Conservation (phyloP, 108 stramenopile species). For the Nannochloropsis granulata region DNA sequence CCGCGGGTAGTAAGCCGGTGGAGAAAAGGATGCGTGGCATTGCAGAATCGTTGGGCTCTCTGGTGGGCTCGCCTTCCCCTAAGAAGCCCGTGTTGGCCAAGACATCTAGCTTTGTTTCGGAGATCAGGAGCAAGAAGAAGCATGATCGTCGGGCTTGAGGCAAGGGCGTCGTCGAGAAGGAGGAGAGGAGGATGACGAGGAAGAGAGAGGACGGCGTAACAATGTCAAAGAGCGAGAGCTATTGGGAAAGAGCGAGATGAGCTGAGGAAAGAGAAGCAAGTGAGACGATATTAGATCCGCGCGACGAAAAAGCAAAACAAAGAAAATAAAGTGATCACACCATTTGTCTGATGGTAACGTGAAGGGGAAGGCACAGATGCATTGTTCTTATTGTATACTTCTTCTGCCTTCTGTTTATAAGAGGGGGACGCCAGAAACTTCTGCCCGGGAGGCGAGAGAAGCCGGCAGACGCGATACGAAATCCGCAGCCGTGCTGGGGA, state of each 20-base stretch:
- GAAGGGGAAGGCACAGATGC: too few species aligned
- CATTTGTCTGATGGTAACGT: too few species aligned
- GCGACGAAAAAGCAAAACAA: background rate
- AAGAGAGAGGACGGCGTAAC: too few species aligned
- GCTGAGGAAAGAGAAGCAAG: too few species aligned
- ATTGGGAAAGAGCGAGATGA: too few species aligned
- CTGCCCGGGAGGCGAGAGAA: background rate
- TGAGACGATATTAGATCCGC: background rate
- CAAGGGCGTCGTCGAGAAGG: too few species aligned
- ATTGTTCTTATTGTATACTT: too few species aligned
- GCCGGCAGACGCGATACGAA: background rate
- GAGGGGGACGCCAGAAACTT: background rate
- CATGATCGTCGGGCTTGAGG: slow-evolving; percentile 4
- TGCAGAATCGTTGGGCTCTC: background rate
- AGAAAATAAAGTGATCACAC: too few species aligned
- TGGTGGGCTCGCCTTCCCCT: background rate
- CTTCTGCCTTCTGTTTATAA: background rate
- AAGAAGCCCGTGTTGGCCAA: slow-evolving; percentile 6
- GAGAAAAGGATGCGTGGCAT: slow-evolving; percentile 4
- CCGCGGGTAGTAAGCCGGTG: background rate
- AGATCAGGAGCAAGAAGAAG: slow-evolving; percentile 14
- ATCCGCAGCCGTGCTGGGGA: background rate
- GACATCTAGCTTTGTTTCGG: slow-evolving; percentile 11
- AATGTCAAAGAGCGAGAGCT: too few species aligned
- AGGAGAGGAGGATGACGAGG: too few species aligned